Evolutionary conservation across 306 rosid genomes (phyloP).

Genomic region (Gastrolobium villosum): DNA sequence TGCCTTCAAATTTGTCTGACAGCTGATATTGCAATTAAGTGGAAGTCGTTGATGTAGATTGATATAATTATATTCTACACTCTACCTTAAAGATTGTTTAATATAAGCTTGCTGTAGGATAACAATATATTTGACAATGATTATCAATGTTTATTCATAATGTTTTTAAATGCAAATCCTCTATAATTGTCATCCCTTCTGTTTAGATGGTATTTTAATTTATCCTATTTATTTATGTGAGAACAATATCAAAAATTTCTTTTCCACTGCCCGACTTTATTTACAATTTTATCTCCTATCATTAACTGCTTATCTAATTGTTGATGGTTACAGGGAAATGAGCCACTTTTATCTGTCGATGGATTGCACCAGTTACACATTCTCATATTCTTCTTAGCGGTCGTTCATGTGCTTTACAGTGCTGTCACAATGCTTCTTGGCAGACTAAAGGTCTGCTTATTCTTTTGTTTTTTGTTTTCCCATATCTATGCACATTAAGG

Average conservation of each 20-base stretch:
- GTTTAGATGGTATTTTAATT: not conserved
- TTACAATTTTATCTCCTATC: not conserved
- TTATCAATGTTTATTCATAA: not conserved
- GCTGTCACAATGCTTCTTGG: slow-evolving; percentile 96
- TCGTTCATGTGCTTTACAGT: slow-evolving; percentile 86
- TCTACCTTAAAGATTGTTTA: not conserved
- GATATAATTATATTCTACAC: not conserved
- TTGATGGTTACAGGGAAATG: slow-evolving; percentile 69
- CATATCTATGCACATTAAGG: not conserved
- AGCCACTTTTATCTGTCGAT: slow-evolving; percentile 74
- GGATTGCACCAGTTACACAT: slow-evolving; percentile 97
- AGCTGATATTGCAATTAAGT: not conserved
- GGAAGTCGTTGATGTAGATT: not conserved
- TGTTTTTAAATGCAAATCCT: slow-evolving; percentile 14
- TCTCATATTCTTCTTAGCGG: slow-evolving; percentile 90
- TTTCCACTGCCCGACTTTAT: slow-evolving; percentile 8
- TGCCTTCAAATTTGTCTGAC: not conserved
- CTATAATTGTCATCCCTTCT: not conserved
- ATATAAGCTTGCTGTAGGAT: not conserved
- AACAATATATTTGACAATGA: not conserved
- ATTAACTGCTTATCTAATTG: slow-evolving; percentile 38
- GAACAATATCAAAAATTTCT: not conserved
- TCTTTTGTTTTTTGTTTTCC: not conserved
- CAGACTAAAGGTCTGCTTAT: slow-evolving; percentile 76
- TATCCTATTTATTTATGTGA: slow-evolving; percentile 1